A percentile compares a stretch with the other conserved stretches of the same genome.
Evolutionary conservation across 2,329 filamentous ascomycete genomes (phyloP).

Genomic region (Fusarium pseudoanthophilum): DNA sequence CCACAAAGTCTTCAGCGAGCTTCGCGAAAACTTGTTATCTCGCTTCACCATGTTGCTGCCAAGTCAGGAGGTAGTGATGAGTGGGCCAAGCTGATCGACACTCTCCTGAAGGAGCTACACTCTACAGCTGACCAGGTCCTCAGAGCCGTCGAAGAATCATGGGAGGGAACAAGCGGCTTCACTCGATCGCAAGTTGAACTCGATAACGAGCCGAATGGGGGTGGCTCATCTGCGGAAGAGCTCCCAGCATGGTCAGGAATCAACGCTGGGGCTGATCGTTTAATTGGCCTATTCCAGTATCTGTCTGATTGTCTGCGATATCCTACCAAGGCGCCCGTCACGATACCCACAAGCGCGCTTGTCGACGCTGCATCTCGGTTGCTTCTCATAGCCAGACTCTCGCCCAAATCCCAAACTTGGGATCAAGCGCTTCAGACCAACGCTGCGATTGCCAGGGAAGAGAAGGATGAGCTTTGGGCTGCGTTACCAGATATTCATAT

Average conservation of each 20-base stretch:
- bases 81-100: conserved; percentile 76
- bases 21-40: conserved; percentile 73
- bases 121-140: conserved; percentile 80
- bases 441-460: conserved; percentile 78
- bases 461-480: conserved; percentile 82
- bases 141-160: conserved; percentile 81
- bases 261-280: conserved; percentile 75
- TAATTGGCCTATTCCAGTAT: conserved; percentile 73
- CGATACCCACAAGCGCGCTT: conserved; percentile 73
- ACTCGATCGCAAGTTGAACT: conserved; percentile 55
- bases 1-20: conserved; percentile 64
- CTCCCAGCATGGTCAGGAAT: conserved; percentile 80
- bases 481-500: conserved; percentile 79
- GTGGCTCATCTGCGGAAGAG: conserved; percentile 57
- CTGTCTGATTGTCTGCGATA: conserved; percentile 71
- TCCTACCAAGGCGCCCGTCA: conserved; percentile 72
- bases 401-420: conserved; percentile 56
- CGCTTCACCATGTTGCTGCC: conserved; percentile 82
- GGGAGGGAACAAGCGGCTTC: conserved; percentile 73
- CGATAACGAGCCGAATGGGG: conserved; percentile 60
- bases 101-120: conserved; percentile 73
- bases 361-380: conserved; percentile 77
- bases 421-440: conserved; percentile 71
- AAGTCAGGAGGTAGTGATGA: conserved; percentile 82
- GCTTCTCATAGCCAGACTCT: conserved; percentile 70